Evolutionary conservation across 2,329 filamentous ascomycete species (phyloP).

Genomic region (Cladosporium sp.): DNA sequence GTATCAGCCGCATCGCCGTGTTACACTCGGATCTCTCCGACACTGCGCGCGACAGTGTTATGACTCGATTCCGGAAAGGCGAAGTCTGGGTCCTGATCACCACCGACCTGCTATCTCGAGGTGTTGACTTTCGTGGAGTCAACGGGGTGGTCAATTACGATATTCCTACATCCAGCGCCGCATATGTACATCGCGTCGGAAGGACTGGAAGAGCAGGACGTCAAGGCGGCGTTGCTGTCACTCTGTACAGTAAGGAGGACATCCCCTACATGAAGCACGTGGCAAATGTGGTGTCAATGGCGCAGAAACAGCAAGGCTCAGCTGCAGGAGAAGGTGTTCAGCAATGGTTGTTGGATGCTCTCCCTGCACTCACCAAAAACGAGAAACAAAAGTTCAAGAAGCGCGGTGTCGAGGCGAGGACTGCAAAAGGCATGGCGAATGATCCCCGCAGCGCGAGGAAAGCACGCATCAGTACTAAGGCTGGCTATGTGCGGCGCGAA

Average conservation of each 20-base stretch:
- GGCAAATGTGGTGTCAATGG: slow-evolving; percentile 82
- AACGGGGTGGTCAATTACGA: slow-evolving; percentile 98
- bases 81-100: slow-evolving; percentile 97
- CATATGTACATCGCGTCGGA: slow-evolving; percentile 89
- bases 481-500: slow-evolving; percentile 63
- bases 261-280: slow-evolving; percentile 84
- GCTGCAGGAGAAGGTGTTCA: slow-evolving; percentile 52
- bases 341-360: slow-evolving; percentile 79
- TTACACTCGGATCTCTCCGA: slow-evolving; percentile 83
- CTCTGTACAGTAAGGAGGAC: slow-evolving; percentile 93
- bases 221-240: slow-evolving; percentile 82
- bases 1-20: slow-evolving; percentile 76
- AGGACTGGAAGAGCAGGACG: slow-evolving; percentile 84
- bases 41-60: slow-evolving; percentile 67
- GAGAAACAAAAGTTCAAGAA: slow-evolving; percentile 77
- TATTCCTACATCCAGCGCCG: slow-evolving; percentile 81
- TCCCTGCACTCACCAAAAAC: slow-evolving; percentile 77
- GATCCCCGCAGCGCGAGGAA: slow-evolving; percentile 41
- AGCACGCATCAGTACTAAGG: slow-evolving; percentile 75
- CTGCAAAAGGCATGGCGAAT: slow-evolving; percentile 33
- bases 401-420: slow-evolving; percentile 69
- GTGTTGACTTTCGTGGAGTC: slow-evolving; percentile 89
- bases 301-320: slow-evolving; percentile 58
- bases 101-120: slow-evolving; percentile 84
- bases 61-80: slow-evolving; percentile 82